Percentiles rank a stretch among this genome's conserved stretches.
Conservation (phyloP, 495 filamentous ascomycete genomes). For the Evansstolkia leycettana region DNA sequence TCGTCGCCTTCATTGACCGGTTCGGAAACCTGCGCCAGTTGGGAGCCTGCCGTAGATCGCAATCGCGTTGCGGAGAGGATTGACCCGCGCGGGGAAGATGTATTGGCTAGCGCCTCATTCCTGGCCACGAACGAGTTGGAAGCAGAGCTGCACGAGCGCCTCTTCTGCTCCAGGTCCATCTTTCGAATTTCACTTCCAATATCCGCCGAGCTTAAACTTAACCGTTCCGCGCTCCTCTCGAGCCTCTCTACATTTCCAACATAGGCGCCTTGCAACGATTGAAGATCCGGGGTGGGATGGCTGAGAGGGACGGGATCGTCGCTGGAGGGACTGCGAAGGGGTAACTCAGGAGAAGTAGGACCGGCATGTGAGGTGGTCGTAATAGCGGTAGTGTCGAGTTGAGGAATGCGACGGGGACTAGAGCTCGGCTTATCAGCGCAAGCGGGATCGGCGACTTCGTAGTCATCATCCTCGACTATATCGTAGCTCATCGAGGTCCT, state of each 20-base stretch:
- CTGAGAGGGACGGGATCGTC: slow-evolving; percentile 47
- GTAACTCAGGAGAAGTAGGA: slow-evolving; percentile 27
- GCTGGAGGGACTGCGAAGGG: slow-evolving; percentile 48
- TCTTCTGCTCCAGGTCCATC: slow-evolving; percentile 66
- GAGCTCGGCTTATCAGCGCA: slow-evolving; percentile 14
- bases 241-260: slow-evolving; percentile 68
- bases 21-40: slow-evolving; percentile 39
- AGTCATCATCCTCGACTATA: slow-evolving; percentile 35
- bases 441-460: slow-evolving; percentile 19
- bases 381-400: slow-evolving; percentile 19
- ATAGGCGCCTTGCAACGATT: slow-evolving; percentile 61
- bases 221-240: slow-evolving; percentile 68
- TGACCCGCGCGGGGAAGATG: slow-evolving; percentile 54
- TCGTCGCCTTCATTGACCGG: slow-evolving; percentile 29
- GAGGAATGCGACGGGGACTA: slow-evolving; percentile 19
- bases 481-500: slow-evolving; percentile 33
- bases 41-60: slow-evolving; percentile 46
- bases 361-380: slow-evolving; percentile 10
- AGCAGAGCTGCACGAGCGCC: slow-evolving; percentile 30
- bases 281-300: slow-evolving; percentile 67
- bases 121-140: slow-evolving; percentile 56
- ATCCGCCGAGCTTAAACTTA: slow-evolving; percentile 64
- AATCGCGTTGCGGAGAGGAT: slow-evolving; percentile 42
- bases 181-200: slow-evolving; percentile 74
- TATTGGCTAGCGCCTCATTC: slow-evolving; percentile 62